Evolutionary conservation across 106 monocot genomes (phyloP), one percentile per base, ranked within the genome.

Genomic region (Apostasia shenzhenica): DNA sequence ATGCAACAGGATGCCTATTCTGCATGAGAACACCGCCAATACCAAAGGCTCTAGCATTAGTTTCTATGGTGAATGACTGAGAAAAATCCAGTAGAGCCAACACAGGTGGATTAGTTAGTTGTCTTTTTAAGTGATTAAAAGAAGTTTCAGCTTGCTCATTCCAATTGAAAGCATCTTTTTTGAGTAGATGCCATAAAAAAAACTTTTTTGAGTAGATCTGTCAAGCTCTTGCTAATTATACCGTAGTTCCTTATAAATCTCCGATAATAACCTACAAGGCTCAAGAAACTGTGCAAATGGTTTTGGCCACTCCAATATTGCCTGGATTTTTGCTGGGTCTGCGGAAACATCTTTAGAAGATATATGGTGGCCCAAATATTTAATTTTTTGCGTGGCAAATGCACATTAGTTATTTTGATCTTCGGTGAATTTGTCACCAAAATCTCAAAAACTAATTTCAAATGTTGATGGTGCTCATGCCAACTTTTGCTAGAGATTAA

Each of bases 21-120:
- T 76, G 76, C 6, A 42, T 13, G 1, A 76, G 41, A 45, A 76
- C 68, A 38, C 2, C 76, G 1, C 76, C 61, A 8, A 69, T 9
- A 3, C 76, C 60, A 1, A 0, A 14, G 2, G 2, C 68, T 3
- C 50, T 62, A 1, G 69, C 76, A 56, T 77, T 51, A 41, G 51
- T 52, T 13, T 76, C 68, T 0, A 76, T 2, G 2, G 14, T 0
- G 44, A 76, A 68, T 9, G 54, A 6, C 8, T 14, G 1, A 5
- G 0, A 37, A 13, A 74, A 74, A 55, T 74, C 43, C 2, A 45
- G 54, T 5, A 54, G 2, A 41, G 41, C 41, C 14, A 73, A 53
- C 4, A 73, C 42, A 2, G 49, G 61, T 1, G 72, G 11, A 7
- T 14, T 26, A 7, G 2, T 49, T 52, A 3, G 63, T 8, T 2